phyloP scores from a whole-genome alignment of 768 basidiomycete genomes.

The Clathrus columnatus region DNA sequence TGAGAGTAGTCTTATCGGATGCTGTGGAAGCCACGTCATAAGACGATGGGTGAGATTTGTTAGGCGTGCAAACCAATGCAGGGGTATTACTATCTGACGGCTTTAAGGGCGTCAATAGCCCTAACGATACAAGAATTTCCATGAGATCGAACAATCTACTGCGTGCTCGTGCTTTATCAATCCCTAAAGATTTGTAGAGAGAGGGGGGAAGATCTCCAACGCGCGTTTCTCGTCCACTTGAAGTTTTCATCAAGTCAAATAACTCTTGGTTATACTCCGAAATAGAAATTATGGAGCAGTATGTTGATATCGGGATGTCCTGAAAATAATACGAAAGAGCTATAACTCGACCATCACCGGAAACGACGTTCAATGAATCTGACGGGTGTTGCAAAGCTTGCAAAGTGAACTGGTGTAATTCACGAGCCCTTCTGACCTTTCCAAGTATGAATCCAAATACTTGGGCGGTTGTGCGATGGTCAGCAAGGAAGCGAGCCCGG shows the following conservation, averaged over 20 bases:
- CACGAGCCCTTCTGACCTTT: constrained; percentile 52
- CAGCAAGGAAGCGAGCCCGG: constrained; percentile 55
- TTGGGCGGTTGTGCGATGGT: constrained; percentile 63
- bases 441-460: constrained; percentile 68
- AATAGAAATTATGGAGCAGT: constrained; percentile 54
- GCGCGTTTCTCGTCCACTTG: constrained; percentile 37
- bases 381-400: constrained; percentile 34
- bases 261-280: constrained; percentile 51
- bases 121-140: constrained; percentile 46
- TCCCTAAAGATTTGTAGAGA: constrained; percentile 44
- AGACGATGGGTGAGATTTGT: constrained; percentile 34
- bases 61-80: constrained; percentile 36
- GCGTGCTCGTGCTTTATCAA: constrained; percentile 50
- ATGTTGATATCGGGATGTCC: constrained; percentile 57
- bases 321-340: constrained; percentile 50
- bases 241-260: constrained; percentile 37
- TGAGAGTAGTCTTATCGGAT: constrained; percentile 36
- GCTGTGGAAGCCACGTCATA: constrained; percentile 38
- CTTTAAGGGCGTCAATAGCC: constrained; percentile 51
- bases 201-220: constrained; percentile 45
- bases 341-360: constrained; percentile 46
- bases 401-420: constrained; percentile 51
- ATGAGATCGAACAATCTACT: constrained; percentile 55
- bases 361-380: constrained; percentile 39
- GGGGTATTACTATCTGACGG: constrained; percentile 34